Base-by-base conservation (phyloP, 2,329 filamentous ascomycete genomes). In the Diaporthe vaccinii region DNA sequence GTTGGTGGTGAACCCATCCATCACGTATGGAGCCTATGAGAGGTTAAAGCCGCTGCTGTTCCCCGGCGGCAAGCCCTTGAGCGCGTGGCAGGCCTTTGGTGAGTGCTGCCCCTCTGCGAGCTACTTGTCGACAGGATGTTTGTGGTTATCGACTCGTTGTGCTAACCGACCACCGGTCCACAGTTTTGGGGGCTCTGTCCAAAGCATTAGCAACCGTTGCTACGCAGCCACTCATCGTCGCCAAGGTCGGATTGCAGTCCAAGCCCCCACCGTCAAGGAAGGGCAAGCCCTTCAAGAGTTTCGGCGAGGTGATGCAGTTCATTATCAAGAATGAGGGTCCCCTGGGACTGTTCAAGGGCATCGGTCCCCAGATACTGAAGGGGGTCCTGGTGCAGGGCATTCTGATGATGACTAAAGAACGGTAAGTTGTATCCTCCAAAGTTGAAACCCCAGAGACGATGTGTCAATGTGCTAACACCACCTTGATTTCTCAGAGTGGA, bases 391-490 rank as follows among this genome's bases (percentile, higher is more conserved):
- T 99, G 3, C 97, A 99, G 82, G 97, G 97, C 68, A 91, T 99
- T 74, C 88, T 99, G 53, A 99, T 99, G 97, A 99, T 98, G 95
- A 97, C 95, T 65, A 99, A 99, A 86, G 97, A 99, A 86, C 91
- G 95, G 94, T 95, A 88, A 79, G 88, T 81, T 10, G 1, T 46
- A 4, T 70, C 4, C 36, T 39, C 41, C 69, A 55, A 28, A 5
- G 10, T 14, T 12, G 10, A 44, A 17, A 1, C 55, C 25, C 1
- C 15, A 14, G 31, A 31, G 44, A 36, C 15, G 25, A 58, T 8
- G 28, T 31, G 28, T 44, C 39, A 34, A 14, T 14, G 25, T 65
- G 31, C 67, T 61, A 65, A 28, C 41, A 8, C 78, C 80, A 22
- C 22, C 74, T 76, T 77, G 20, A 31, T 41, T 20, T 34, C 55